Evolutionary conservation across 2,329 filamentous ascomycete genomes (phyloP).

Genomic region (Rosellinia necatrix): DNA sequence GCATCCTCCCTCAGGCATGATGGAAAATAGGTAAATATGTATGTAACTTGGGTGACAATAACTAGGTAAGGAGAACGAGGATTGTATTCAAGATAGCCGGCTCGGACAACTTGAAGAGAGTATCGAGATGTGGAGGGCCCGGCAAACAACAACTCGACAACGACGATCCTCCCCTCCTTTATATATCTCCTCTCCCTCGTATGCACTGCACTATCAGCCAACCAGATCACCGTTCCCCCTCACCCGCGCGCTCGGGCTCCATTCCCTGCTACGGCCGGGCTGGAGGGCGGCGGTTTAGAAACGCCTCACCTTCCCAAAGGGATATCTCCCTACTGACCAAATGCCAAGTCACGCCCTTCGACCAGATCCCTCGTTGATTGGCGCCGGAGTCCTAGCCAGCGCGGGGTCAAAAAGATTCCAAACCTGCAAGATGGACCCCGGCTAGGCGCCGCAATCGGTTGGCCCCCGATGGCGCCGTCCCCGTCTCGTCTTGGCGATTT

Average conservation of each 20-base stretch:
- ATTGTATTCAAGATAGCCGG: background rate
- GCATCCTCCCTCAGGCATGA: conserved; percentile 49
- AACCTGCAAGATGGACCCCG: background rate
- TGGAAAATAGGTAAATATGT: conserved; percentile 8
- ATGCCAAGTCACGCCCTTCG: background rate
- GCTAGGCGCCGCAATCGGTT: background rate
- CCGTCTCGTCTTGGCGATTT: background rate
- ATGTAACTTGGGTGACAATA: background rate
- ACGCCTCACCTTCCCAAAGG: background rate
- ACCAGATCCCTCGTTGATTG: too few relatives aligned
- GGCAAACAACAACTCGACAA: background rate
- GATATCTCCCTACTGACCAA: background rate
- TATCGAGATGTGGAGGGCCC: too few relatives aligned
- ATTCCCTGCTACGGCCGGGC: too few relatives aligned
- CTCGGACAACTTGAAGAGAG: background rate
- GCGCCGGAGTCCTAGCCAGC: too few relatives aligned
- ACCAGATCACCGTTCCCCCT: too few relatives aligned
- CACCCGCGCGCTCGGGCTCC: too few relatives aligned
- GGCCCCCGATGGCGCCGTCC: background rate
- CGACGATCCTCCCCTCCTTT: too few relatives aligned
- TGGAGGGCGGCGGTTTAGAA: too few relatives aligned
- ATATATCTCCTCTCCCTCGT: background rate
- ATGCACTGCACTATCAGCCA: too few relatives aligned
- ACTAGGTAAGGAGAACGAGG: background rate
- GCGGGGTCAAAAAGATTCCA: conserved; percentile 1